Evolutionary conservation across 257 asterid species (phyloP).

Genomic region (Solanum pennellii): DNA sequence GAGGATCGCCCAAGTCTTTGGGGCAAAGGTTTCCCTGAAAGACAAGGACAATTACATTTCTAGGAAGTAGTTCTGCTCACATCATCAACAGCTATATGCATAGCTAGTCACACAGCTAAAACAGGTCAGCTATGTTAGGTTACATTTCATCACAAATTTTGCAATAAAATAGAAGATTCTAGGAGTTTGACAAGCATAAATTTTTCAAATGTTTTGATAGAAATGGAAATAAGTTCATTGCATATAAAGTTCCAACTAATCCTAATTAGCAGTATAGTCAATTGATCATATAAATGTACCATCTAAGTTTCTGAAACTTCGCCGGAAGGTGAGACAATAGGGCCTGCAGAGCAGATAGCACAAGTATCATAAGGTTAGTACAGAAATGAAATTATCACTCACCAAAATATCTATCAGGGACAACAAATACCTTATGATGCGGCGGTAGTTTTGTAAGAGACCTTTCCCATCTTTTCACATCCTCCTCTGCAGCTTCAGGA

Average conservation of each 20-base stretch:
- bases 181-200: neutral
- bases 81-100: neutral
- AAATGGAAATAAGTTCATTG: neutral
- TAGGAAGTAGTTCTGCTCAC: neutral
- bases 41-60: neutral
- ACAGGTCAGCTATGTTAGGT: neutral
- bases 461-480: conserved; percentile 72
- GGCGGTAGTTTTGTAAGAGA: conserved; percentile 55
- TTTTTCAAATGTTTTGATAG: neutral
- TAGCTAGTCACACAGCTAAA: neutral
- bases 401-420: neutral
- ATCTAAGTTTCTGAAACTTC: conserved; percentile 77
- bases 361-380: neutral
- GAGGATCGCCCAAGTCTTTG: neutral
- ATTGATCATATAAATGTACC: conserved; percentile 31
- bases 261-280: neutral
- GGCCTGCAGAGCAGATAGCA: conserved; percentile 50
- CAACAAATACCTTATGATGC: conserved; percentile 59
- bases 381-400: neutral
- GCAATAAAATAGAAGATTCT: neutral
- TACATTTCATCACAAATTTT: neutral
- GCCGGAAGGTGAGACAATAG: conserved; percentile 60
- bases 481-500: conserved; percentile 94
- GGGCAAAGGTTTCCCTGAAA: neutral
- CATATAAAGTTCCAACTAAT: neutral